A percentile compares a stretch with the other conserved stretches of the same genome.
These are phyloP conservation scores for Tolypocladium amazonense DNA, from an alignment of 2,329 filamentous ascomycete species.

Conservation along the genomic window DNA sequence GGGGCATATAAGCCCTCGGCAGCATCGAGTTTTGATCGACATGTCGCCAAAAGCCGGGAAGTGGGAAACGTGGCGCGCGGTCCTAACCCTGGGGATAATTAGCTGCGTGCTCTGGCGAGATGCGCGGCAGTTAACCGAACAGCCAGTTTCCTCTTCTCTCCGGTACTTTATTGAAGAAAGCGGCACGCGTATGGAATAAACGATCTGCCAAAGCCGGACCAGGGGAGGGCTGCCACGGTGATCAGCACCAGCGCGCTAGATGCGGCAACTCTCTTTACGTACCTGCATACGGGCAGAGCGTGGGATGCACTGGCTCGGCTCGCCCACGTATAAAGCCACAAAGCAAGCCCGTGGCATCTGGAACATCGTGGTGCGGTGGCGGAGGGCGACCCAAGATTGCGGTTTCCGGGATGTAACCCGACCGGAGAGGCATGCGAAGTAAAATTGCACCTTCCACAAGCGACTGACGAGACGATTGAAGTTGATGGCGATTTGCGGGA, in stretches of 20 bases:
- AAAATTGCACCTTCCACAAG: neutral
- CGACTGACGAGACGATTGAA: neutral
- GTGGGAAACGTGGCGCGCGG: neutral
- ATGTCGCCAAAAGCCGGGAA: neutral
- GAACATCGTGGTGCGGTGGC: neutral
- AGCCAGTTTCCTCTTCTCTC: neutral
- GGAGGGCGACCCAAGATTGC: neutral
- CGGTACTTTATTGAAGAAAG: neutral
- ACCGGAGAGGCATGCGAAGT: neutral
- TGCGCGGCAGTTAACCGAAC: neutral
- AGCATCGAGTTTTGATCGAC: neutral
- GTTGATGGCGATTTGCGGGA: neutral
- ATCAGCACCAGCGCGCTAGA: neutral
- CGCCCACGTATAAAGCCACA: neutral
- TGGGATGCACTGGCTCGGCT: neutral
- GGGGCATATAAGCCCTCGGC: neutral
- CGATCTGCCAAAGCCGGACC: neutral
- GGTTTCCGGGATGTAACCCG: too few relatives aligned
- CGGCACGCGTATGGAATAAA: neutral
- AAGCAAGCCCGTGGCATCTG: neutral
- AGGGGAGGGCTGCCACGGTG: neutral
- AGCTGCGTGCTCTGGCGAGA: neutral
- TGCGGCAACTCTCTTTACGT: neutral
- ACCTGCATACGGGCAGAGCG: neutral
- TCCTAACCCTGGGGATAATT: neutral